These are phyloP conservation scores for Fusarium newnesense DNA, from an alignment of 2,329 filamentous ascomycete genomes.

Conservation along the genomic window DNA sequence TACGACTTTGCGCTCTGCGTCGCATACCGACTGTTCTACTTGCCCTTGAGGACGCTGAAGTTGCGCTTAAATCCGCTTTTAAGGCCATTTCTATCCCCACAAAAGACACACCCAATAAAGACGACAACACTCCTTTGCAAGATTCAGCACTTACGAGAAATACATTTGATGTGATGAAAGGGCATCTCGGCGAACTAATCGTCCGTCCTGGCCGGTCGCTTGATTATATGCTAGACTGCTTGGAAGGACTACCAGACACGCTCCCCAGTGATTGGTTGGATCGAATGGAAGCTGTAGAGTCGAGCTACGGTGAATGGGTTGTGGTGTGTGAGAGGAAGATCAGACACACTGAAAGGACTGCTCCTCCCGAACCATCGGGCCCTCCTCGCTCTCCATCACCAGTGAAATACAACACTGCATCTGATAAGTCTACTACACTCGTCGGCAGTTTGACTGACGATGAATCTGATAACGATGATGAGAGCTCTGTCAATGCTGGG, in stretches of 20 bases:
- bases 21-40: conserved; percentile 76
- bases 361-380: conserved; percentile 12
- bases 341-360: conserved; percentile 70
- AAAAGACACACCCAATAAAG: conserved; percentile 31
- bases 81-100: conserved; percentile 60
- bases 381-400: conserved; percentile 39
- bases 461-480: conserved; percentile 31
- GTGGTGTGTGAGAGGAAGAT: conserved; percentile 79
- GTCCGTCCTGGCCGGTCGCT: conserved; percentile 75
- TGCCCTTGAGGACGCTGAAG: conserved; percentile 73
- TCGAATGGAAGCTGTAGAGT: conserved; percentile 82
- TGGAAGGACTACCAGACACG: conserved; percentile 86
- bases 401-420: conserved; percentile 22
- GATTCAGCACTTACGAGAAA: conserved; percentile 51
- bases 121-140: conserved; percentile 25
- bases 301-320: conserved; percentile 82
- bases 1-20: conserved; percentile 78
- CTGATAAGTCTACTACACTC: conserved; percentile 4
- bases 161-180: conserved; percentile 68
- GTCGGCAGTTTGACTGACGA: conserved; percentile 19
- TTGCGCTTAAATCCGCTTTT: conserved; percentile 74
- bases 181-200: conserved; percentile 75
- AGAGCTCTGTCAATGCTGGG: conserved; percentile 26
- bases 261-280: conserved; percentile 90
- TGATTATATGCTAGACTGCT: conserved; percentile 85